These are phyloP conservation scores for Macadamia integrifolia DNA, from an alignment of 164 flowering plant genomes.

Conservation along the genomic window DNA sequence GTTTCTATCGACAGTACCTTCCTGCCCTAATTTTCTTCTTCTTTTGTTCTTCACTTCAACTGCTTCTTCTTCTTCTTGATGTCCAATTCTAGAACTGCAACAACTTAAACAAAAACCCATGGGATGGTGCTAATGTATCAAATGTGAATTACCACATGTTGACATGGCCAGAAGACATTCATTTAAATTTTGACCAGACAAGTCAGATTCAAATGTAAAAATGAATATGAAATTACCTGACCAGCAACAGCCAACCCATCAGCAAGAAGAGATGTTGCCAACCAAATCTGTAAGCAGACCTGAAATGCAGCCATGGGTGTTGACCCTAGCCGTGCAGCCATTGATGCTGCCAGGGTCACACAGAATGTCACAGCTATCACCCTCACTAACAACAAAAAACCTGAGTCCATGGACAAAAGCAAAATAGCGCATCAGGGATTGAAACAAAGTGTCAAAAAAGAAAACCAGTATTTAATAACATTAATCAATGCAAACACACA, in stretches of 20 bases:
- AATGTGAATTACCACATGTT: background rate
- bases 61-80: no score
- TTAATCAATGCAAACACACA: no score
- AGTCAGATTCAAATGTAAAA: background rate
- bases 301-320: slow-evolving; percentile 96
- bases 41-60: no score
- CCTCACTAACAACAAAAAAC: slow-evolving; percentile 55
- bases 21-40: no score
- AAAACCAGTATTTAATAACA: no score
- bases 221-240: slow-evolving; percentile 38
- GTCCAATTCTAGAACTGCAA: no score
- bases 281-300: slow-evolving; percentile 86
- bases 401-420: slow-evolving; percentile 28
- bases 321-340: slow-evolving; percentile 83
- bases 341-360: slow-evolving; percentile 84
- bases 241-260: slow-evolving; percentile 89
- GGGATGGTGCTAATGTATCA: background rate
- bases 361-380: slow-evolving; percentile 85
- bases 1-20: no score
- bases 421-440: background rate
- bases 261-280: slow-evolving; percentile 82
- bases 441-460: no score
- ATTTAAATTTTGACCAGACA: no score
- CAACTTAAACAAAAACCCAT: background rate
- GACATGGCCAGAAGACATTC: background rate